A percentile compares a stretch with the other conserved stretches of the same genome.
These are phyloP conservation scores for Thielaviopsis cerberus DNA, from an alignment of 2,329 filamentous ascomycete genomes.

Conservation along the genomic window DNA sequence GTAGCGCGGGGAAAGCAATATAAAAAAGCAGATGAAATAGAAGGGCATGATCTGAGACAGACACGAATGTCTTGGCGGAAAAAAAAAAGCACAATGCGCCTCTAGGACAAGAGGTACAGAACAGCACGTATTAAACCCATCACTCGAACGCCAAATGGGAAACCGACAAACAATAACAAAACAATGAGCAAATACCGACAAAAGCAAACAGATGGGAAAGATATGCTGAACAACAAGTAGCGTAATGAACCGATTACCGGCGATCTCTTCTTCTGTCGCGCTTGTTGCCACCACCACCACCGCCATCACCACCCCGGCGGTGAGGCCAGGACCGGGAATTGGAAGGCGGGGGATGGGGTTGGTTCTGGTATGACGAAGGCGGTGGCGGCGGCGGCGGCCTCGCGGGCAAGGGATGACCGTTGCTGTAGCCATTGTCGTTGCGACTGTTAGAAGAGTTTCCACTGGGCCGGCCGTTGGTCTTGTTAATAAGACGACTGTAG, in stretches of 20 bases:
- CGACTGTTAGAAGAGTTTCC: not conserved
- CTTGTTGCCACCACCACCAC: not conserved
- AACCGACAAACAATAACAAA: not conserved
- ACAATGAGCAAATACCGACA: no score
- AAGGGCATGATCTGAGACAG: not conserved
- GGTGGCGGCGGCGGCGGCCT: conserved; percentile 2
- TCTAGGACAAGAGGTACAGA: not conserved
- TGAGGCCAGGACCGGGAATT: not conserved
- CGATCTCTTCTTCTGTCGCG: conserved; percentile 9
- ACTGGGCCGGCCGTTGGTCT: not conserved
- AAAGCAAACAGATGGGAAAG: not conserved
- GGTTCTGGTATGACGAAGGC: not conserved
- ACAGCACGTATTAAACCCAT: not conserved
- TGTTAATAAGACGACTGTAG: conserved; percentile 2
- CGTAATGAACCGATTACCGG: not conserved
- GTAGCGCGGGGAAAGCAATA: not conserved
- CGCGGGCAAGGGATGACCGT: conserved; percentile 2
- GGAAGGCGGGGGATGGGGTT: conserved; percentile 5
- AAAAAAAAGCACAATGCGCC: no score
- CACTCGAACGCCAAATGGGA: not conserved
- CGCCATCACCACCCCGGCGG: not conserved
- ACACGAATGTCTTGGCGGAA: no score
- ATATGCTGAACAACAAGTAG: not conserved
- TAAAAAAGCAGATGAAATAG: not conserved
- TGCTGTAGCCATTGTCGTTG: not conserved